phyloP scores from a whole-genome alignment of 495 filamentous ascomycete genomes.

The Xylaria telfairii region DNA sequence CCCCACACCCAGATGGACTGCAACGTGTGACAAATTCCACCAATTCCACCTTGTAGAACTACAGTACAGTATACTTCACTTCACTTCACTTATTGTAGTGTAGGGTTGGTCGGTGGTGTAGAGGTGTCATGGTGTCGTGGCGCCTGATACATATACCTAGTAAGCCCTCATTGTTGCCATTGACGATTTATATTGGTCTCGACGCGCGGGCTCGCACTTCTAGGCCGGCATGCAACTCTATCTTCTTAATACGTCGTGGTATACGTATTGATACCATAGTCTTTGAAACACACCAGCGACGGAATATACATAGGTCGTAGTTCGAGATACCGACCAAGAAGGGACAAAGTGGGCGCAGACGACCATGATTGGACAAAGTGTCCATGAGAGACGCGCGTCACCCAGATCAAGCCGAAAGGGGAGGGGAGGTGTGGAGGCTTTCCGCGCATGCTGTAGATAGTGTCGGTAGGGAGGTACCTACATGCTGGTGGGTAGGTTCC shows the following conservation, averaged over 20 bases:
- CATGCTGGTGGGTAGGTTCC: too few species aligned
- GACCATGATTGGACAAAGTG: constrained; percentile 10
- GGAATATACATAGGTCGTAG: neutral
- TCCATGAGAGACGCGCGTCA: constrained; percentile 24
- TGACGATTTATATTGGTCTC: neutral
- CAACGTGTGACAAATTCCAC: neutral
- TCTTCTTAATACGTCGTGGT: neutral
- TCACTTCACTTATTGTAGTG: too few species aligned
- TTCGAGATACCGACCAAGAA: constrained; percentile 11
- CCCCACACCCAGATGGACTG: neutral
- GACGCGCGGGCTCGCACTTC: neutral
- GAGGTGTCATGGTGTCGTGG: constrained; percentile 4
- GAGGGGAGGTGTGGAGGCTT: constrained; percentile 11
- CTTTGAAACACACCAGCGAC: constrained; percentile 5
- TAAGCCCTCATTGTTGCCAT: neutral
- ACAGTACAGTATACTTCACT: too few species aligned
- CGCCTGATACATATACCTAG: neutral
- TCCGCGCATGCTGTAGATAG: neutral
- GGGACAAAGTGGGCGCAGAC: constrained; percentile 3
- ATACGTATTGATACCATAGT: neutral
- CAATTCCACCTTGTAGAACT: neutral
- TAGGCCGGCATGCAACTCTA: neutral
- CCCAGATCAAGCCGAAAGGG: constrained; percentile 21
- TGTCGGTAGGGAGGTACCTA: too few species aligned
- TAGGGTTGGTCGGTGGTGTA: too few species aligned